Evolutionary conservation across 768 basidiomycete genomes (phyloP).

Genomic region (Termitomyces sp.): DNA sequence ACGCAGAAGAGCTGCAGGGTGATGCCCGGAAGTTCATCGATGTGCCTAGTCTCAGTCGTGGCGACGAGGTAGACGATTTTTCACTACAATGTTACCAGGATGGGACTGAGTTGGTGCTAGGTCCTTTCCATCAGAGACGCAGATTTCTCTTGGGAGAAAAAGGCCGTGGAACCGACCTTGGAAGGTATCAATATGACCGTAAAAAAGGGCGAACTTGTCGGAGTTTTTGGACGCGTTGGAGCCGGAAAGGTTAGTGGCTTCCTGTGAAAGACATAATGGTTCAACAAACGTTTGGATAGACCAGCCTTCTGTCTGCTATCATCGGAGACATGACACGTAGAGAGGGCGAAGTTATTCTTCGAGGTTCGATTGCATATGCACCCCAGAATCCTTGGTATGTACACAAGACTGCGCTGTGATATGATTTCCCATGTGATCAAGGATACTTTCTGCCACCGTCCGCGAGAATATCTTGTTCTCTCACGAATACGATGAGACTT

Average conservation of each 20-base stretch:
- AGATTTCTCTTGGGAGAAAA: slow-evolving; percentile 77
- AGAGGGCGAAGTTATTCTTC: slow-evolving; percentile 67
- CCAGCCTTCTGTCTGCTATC: slow-evolving; percentile 71
- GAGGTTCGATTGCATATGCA: slow-evolving; percentile 75
- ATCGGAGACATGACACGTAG: slow-evolving; percentile 81
- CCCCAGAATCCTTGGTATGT: slow-evolving; percentile 81
- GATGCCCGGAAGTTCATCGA: slow-evolving; percentile 61
- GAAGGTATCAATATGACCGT: slow-evolving; percentile 72
- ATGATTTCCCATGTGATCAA: slow-evolving; percentile 16
- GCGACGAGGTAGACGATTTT: slow-evolving; percentile 46
- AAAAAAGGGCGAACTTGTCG: slow-evolving; percentile 80
- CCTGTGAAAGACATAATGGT: not conserved
- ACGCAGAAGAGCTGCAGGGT: slow-evolving; percentile 71
- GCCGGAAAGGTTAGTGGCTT: slow-evolving; percentile 65
- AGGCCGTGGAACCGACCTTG: slow-evolving; percentile 52
- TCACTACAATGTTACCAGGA: not conserved
- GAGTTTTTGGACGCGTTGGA: slow-evolving; percentile 85
- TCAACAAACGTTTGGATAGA: slow-evolving; percentile 29
- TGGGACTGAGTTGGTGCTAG: slow-evolving; percentile 16
- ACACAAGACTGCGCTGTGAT: too few species aligned
- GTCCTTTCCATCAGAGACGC: slow-evolving; percentile 68
- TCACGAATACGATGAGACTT: slow-evolving; percentile 79
- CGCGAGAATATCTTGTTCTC: slow-evolving; percentile 92
- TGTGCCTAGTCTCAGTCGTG: slow-evolving; percentile 35
- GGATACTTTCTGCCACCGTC: slow-evolving; percentile 82